Conservation (phyloP, 2,329 filamentous ascomycete genomes). For the Keithomyces neogunnii region DNA sequence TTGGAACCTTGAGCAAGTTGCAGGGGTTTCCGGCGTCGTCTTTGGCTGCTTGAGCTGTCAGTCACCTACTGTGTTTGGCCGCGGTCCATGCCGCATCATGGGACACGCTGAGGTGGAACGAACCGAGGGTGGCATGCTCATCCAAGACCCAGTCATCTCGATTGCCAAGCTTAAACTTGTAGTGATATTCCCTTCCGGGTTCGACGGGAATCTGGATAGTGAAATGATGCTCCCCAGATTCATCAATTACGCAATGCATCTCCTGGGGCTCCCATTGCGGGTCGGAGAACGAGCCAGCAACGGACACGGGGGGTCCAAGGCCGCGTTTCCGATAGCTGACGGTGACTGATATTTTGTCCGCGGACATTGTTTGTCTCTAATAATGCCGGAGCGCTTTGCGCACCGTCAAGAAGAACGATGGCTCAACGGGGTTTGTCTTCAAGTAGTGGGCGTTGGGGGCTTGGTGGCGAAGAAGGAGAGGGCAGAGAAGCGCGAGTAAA, state of each 20-base stretch:
- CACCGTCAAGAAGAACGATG: background rate
- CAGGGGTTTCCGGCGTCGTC: conserved; percentile 8
- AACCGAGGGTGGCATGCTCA: conserved; percentile 52
- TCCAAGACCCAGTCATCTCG: conserved; percentile 65
- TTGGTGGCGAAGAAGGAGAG: background rate
- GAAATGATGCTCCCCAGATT: conserved; percentile 50
- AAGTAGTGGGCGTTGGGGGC: background rate
- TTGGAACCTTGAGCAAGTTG: conserved; percentile 12
- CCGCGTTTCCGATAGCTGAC: conserved; percentile 55
- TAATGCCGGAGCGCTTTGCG: too few relatives aligned
- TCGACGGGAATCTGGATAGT: conserved; percentile 45
- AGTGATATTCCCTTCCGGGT: conserved; percentile 55
- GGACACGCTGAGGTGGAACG: background rate
- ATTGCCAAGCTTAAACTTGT: conserved; percentile 63
- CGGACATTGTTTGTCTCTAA: conserved; percentile 11
- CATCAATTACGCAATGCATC: conserved; percentile 48
- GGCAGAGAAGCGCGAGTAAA: too few relatives aligned
- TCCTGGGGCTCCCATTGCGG: conserved; percentile 60
- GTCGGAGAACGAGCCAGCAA: conserved; percentile 60
- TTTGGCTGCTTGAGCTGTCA: conserved; percentile 1
- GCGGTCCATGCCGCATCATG: background rate
- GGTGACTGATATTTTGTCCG: conserved; percentile 33
- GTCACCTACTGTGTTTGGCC: background rate
- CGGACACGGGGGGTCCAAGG: conserved; percentile 57
- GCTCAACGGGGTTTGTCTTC: background rate